phyloP scores from a whole-genome alignment of 768 basidiomycete genomes.

The Serpula lacrymans region DNA sequence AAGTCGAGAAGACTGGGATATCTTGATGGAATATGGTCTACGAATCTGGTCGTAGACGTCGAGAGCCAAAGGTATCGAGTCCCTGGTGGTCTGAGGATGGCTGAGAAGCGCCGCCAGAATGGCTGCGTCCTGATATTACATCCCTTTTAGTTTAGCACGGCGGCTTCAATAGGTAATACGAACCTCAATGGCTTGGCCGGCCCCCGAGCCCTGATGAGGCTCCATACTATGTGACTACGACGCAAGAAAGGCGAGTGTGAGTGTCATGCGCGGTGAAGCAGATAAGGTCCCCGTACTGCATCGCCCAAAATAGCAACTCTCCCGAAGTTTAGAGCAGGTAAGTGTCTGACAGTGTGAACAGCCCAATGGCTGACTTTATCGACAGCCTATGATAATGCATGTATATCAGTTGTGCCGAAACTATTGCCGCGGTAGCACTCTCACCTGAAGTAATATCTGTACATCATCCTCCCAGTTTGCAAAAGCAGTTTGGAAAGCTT shows the following conservation, averaged over 20 bases:
- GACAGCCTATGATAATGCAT: slow-evolving; percentile 56
- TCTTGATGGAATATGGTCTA: slow-evolving; percentile 40
- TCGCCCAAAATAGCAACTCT: slow-evolving; percentile 47
- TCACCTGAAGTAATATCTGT: slow-evolving; percentile 51
- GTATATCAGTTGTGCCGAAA: too few species aligned
- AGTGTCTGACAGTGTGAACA: slow-evolving; percentile 52
- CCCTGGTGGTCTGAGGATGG: slow-evolving; percentile 31
- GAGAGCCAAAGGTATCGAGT: slow-evolving; percentile 40
- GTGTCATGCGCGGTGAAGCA: too few species aligned
- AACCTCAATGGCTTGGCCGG: slow-evolving; percentile 43
- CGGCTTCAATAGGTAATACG: too few species aligned
- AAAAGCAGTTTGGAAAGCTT: slow-evolving; percentile 45
- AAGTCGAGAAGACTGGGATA: slow-evolving; percentile 23
- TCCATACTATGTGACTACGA: slow-evolving; percentile 41
- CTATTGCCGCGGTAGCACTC: too few species aligned
- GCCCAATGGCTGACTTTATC: slow-evolving; percentile 58
- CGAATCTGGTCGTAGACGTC: slow-evolving; percentile 48
- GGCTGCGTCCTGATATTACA: slow-evolving; percentile 30
- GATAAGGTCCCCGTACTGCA: too few species aligned
- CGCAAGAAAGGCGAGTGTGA: too few species aligned
- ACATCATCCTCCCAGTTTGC: slow-evolving; percentile 59
- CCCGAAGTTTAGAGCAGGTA: slow-evolving; percentile 50
- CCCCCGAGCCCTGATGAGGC: slow-evolving; percentile 42
- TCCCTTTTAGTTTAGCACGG: too few species aligned
- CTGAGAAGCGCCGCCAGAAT: slow-evolving; percentile 39